A percentile compares a stretch with the other conserved stretches of the same genome.
These are phyloP conservation scores for Sporothrix pallida DNA, from an alignment of 2,329 filamentous ascomycete genomes.

Conservation along the genomic window DNA sequence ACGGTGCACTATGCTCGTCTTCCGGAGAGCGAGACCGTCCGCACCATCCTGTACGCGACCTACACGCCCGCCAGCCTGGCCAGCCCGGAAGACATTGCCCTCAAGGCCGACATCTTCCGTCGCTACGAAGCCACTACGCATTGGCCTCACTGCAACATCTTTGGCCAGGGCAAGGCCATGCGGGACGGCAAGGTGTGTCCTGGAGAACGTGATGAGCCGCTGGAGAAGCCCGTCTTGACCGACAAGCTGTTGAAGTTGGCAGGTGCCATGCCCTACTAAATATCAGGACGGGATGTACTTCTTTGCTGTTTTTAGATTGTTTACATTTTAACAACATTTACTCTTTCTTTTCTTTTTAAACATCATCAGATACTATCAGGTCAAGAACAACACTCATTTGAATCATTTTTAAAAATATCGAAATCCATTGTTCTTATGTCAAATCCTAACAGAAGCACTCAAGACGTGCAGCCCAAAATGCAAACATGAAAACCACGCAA, in stretches of 20 bases:
- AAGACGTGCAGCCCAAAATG: no score
- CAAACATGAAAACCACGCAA: no score
- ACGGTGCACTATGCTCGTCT: neutral
- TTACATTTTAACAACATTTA: no score
- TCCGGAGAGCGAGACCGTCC: neutral
- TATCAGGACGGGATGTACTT: no score
- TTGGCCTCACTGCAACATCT: neutral
- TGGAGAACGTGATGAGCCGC: neutral
- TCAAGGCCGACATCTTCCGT: neutral
- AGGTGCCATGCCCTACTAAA: neutral
- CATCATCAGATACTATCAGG: no score
- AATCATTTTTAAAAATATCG: no score
- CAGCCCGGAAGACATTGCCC: neutral
- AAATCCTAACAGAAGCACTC: no score
- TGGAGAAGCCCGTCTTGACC: neutral
- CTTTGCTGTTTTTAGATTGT: no score
- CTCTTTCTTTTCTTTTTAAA: no score
- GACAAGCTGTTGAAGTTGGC: neutral
- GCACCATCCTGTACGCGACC: conserved; percentile 26
- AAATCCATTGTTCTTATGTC: no score
- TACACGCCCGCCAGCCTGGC: neutral
- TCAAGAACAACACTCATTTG: no score
- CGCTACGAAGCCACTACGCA: neutral
- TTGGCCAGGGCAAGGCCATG: conserved; percentile 2
- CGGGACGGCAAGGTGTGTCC: neutral